phyloP scores from a whole-genome alignment of 2,329 filamentous ascomycete species.

The Alternaria gansuensis region DNA sequence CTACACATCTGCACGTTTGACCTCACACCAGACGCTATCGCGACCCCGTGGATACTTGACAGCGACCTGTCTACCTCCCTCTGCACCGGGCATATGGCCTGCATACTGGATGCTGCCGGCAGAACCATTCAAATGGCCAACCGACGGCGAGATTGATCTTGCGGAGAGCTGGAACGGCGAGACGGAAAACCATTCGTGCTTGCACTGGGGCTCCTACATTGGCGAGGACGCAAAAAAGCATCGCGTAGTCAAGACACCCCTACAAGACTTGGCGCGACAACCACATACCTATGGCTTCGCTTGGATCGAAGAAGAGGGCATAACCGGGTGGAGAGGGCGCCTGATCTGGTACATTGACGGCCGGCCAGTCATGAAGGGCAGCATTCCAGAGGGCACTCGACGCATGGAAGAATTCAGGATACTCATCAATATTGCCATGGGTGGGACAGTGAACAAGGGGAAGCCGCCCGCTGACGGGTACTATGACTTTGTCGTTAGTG shows the following conservation, averaged over 20 bases:
- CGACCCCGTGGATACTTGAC: conserved; percentile 63
- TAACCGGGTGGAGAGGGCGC: conserved; percentile 55
- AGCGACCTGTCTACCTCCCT: conserved; percentile 62
- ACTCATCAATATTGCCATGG: conserved; percentile 69
- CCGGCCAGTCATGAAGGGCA: conserved; percentile 64
- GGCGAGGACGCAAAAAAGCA: conserved; percentile 66
- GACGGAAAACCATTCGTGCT: conserved; percentile 63
- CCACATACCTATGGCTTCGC: conserved; percentile 65
- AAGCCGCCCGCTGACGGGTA: conserved; percentile 61
- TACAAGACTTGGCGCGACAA: conserved; percentile 59
- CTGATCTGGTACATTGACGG: conserved; percentile 70
- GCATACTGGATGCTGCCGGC: conserved; percentile 69
- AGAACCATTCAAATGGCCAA: conserved; percentile 67
- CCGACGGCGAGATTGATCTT: conserved; percentile 68
- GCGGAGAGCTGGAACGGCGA: conserved; percentile 70
- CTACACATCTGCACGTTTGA: conserved; percentile 66
- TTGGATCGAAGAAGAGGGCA: conserved; percentile 62
- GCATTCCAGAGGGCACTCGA: conserved; percentile 62
- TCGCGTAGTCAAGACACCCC: conserved; percentile 62
- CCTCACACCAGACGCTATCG: conserved; percentile 62
- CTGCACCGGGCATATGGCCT: conserved; percentile 67
- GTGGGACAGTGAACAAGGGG: conserved; percentile 66
- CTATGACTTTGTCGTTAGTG: conserved; percentile 66
- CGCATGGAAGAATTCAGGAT: conserved; percentile 66
- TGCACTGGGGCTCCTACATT: conserved; percentile 67